Evolutionary conservation across 805 yeast genomes (phyloP).

Genomic region (Ascoidea asiatica): DNA sequence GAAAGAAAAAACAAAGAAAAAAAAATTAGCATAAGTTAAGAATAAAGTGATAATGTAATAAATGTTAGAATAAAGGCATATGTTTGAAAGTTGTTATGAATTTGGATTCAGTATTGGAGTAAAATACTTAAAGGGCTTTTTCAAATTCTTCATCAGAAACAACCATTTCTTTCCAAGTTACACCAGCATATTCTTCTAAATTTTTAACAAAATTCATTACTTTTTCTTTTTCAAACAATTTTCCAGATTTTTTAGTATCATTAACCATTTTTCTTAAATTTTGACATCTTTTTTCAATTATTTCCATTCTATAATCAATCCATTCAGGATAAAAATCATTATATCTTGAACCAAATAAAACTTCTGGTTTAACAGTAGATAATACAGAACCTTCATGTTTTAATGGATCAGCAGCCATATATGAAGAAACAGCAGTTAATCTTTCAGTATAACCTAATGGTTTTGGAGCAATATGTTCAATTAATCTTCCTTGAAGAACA

Average conservation of each 20-base stretch:
- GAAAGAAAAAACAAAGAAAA: not conserved
- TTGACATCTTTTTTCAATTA: not conserved
- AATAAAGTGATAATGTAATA: not conserved
- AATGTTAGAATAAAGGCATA: not conserved
- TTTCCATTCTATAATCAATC: constrained; percentile 20
- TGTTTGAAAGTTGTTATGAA: not conserved
- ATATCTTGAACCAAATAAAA: constrained; percentile 21
- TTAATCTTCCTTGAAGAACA: constrained; percentile 31
- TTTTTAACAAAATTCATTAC: constrained; percentile 6
- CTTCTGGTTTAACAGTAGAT: constrained; percentile 27
- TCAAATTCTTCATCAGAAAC: constrained; percentile 16
- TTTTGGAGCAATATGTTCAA: constrained; percentile 33
- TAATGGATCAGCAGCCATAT: constrained; percentile 25
- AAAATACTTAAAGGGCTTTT: not conserved
- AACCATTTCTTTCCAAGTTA: constrained; percentile 22
- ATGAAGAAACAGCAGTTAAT: constrained; percentile 28
- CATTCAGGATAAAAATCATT: constrained; percentile 27
- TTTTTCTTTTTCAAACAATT: not conserved
- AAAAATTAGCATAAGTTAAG: too few relatives aligned
- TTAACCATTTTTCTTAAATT: not conserved
- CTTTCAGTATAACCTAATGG: constrained; percentile 27
- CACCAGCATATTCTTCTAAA: constrained; percentile 15
- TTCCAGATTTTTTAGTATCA: not conserved
- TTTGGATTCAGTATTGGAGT: not conserved
- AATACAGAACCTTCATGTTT: constrained; percentile 24